Evolutionary conservation across 768 basidiomycete species (phyloP).

Genomic region (Lentinus tigrinus): DNA sequence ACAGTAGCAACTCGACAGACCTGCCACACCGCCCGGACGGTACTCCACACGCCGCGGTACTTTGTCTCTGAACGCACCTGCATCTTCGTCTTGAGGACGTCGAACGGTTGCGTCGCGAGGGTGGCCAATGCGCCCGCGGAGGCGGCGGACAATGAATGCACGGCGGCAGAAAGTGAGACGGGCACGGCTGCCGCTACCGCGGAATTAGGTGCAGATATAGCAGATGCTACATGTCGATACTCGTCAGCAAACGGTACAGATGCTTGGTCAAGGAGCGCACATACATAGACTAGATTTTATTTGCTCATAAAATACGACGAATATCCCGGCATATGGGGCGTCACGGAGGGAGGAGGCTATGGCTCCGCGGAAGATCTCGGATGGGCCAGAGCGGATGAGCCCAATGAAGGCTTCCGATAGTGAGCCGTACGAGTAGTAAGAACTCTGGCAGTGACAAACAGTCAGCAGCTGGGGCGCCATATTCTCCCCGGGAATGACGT

Average conservation of each 20-base stretch:
- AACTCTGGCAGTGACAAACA: conserved; percentile 51
- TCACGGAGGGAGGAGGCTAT: conserved; percentile 88
- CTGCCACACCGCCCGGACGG: conserved; percentile 64
- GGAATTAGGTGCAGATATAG: neutral
- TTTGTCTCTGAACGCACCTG: conserved; percentile 80
- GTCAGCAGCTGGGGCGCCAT: neutral
- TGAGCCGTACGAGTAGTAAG: conserved; percentile 69
- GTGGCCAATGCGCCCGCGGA: conserved; percentile 85
- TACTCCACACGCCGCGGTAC: conserved; percentile 71
- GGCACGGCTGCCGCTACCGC: conserved; percentile 35
- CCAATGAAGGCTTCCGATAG: conserved; percentile 57
- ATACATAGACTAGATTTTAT: conserved; percentile 75
- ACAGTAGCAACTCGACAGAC: conserved; percentile 39
- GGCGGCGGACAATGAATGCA: conserved; percentile 71
- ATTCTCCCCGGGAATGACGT: conserved; percentile 22
- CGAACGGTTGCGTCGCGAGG: conserved; percentile 86
- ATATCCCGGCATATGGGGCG: conserved; percentile 91
- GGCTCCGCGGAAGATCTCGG: conserved; percentile 83
- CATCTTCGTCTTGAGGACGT: conserved; percentile 94
- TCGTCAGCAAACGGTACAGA: neutral
- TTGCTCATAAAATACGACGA: conserved; percentile 84
- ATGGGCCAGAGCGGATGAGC: conserved; percentile 68
- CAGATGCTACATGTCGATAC: conserved; percentile 4
- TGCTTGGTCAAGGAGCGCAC: neutral
- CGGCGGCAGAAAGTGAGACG: conserved; percentile 43